phyloP scores from a whole-genome alignment of 1,139 yeast species.

The Yamadazyma diospyri region DNA sequence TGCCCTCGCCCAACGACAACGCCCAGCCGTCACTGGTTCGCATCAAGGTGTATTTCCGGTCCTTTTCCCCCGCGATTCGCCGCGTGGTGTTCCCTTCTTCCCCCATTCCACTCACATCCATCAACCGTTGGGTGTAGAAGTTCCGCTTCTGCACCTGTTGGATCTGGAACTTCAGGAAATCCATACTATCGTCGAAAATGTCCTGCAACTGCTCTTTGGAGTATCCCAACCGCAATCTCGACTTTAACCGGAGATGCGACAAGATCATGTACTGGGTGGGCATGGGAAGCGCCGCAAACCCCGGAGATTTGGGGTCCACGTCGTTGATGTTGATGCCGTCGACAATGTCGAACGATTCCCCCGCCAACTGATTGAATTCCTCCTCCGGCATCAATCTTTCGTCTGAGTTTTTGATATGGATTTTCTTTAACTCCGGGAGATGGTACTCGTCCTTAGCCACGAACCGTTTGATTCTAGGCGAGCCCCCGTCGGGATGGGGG shows the following conservation, averaged over 20 bases:
- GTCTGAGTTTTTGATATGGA: slow-evolving; percentile 47
- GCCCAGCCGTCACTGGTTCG: slow-evolving; percentile 88
- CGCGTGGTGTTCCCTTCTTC: slow-evolving; percentile 49
- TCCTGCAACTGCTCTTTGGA: slow-evolving; percentile 79
- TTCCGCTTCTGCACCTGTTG: slow-evolving; percentile 90
- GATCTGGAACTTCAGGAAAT: slow-evolving; percentile 89
- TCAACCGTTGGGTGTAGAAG: slow-evolving; percentile 79
- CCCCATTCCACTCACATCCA: slow-evolving; percentile 83
- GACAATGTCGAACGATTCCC: slow-evolving; percentile 60
- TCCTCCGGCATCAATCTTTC: slow-evolving; percentile 71
- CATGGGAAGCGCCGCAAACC: slow-evolving; percentile 64
- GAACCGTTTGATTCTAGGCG: slow-evolving; percentile 17
- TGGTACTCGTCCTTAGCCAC: slow-evolving; percentile 74
- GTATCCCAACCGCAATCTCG: slow-evolving; percentile 93
- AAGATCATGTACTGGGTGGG: slow-evolving; percentile 86
- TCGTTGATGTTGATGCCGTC: slow-evolving; percentile 69
- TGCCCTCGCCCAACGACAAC: slow-evolving; percentile 49
- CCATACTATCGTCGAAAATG: slow-evolving; percentile 80
- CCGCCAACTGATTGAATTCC: slow-evolving; percentile 61
- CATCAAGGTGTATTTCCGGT: slow-evolving; percentile 69
- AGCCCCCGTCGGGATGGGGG: slow-evolving; percentile 13
- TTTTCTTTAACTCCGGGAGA: slow-evolving; percentile 58
- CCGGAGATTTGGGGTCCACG: slow-evolving; percentile 66
- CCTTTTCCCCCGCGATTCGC: slow-evolving; percentile 84
- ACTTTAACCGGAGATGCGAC: slow-evolving; percentile 75